Conservation (phyloP, 164 flowering plant genomes). For the Taxillus chinensis region DNA sequence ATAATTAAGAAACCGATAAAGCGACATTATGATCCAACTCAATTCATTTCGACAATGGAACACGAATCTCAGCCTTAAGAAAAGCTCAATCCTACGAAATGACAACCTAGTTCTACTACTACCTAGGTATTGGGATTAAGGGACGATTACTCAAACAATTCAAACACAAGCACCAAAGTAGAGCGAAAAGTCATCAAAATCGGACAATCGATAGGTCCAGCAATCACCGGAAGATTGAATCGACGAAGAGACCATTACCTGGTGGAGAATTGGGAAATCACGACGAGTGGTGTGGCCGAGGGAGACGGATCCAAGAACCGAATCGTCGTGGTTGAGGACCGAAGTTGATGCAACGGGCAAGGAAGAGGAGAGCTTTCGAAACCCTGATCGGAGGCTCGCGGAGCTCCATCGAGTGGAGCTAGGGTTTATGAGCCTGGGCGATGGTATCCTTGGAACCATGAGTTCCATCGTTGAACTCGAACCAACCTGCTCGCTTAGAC, state of each 20-base stretch:
- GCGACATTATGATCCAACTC: too few relatives aligned
- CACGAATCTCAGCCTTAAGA: too few relatives aligned
- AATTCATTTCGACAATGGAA: too few relatives aligned
- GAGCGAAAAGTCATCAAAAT: background rate
- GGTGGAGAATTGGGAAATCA: conserved; percentile 91
- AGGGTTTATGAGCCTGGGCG: conserved; percentile 14
- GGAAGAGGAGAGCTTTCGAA: conserved; percentile 1
- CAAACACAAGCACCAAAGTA: background rate
- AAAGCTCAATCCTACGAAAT: background rate
- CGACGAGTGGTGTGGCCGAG: conserved; percentile 65
- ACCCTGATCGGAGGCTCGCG: background rate
- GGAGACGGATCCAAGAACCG: conserved; percentile 23
- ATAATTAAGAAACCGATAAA: too few relatives aligned
- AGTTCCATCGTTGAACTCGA: conserved; percentile 15
- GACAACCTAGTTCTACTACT: background rate
- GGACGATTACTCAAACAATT: background rate
- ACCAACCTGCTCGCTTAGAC: background rate
- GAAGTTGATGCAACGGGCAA: conserved; percentile 17
- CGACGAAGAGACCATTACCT: conserved; percentile 27
- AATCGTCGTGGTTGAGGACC: conserved; percentile 5
- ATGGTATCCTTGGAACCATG: conserved; percentile 18
- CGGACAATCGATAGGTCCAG: too few relatives aligned
- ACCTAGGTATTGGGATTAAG: background rate
- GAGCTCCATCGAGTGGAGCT: conserved; percentile 1
- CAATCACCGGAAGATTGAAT: background rate